These are phyloP conservation scores for Coniella vitis DNA, from an alignment of 2,329 filamentous ascomycete species.

Conservation along the genomic window DNA sequence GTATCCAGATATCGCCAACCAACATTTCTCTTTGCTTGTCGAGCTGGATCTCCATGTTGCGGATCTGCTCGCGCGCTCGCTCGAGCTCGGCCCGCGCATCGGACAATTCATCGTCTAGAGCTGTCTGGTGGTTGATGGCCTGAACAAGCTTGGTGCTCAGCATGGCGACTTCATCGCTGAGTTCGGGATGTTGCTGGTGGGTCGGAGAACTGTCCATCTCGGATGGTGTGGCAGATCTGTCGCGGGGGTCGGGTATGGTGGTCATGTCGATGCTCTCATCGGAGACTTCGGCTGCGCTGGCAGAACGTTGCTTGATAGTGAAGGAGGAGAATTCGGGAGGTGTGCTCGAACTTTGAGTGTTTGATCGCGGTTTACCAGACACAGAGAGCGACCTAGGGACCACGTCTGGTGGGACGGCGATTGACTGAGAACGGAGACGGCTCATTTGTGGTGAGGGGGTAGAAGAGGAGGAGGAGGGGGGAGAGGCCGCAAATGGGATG, in stretches of 20 bases:
- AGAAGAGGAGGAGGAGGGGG: slow-evolving; percentile 24
- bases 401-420: slow-evolving; percentile 33
- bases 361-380: slow-evolving; percentile 32
- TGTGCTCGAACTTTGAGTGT: slow-evolving; percentile 32
- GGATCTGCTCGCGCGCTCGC: slow-evolving; percentile 58
- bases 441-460: slow-evolving; percentile 30
- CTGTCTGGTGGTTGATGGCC: slow-evolving; percentile 93
- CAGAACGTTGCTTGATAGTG: slow-evolving; percentile 18
- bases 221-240: slow-evolving; percentile 41
- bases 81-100: slow-evolving; percentile 80
- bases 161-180: slow-evolving; percentile 71
- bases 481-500: slow-evolving; percentile 25
- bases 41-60: slow-evolving; percentile 57
- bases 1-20: slow-evolving; percentile 67
- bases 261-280: slow-evolving; percentile 57
- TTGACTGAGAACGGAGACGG: slow-evolving; percentile 48
- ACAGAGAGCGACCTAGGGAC: slow-evolving; percentile 29
- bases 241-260: slow-evolving; percentile 61
- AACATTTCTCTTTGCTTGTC: slow-evolving; percentile 67
- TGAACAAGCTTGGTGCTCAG: slow-evolving; percentile 94
- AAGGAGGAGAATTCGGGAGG: slow-evolving; percentile 22
- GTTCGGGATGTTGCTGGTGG: slow-evolving; percentile 44
- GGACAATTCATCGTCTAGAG: slow-evolving; percentile 80
- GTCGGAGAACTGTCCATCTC: slow-evolving; percentile 27
- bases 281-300: slow-evolving; percentile 29